Conservation (phyloP, 2,329 filamentous ascomycete genomes). For the Colletotrichum cereale region DNA sequence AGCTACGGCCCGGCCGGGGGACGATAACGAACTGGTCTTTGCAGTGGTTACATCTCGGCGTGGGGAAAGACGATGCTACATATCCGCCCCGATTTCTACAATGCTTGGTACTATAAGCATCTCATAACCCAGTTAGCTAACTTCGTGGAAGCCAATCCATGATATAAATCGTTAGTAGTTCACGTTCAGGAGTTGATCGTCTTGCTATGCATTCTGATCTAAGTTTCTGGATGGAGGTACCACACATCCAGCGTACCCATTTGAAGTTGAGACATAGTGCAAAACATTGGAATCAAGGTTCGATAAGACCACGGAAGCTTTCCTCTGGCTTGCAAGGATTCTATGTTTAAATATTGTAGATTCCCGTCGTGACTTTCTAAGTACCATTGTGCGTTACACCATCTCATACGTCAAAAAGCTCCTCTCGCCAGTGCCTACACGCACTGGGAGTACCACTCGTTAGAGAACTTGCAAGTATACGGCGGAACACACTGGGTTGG, state of each 20-base stretch:
- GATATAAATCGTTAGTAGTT: too few species aligned
- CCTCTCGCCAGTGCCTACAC: constrained; percentile 44
- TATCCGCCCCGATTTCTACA: too few species aligned
- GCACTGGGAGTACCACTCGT: constrained; percentile 59
- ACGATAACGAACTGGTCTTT: background rate
- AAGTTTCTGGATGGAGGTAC: background rate
- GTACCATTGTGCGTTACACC: background rate
- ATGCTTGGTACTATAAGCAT: too few species aligned
- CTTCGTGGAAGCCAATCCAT: too few species aligned
- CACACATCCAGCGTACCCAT: background rate
- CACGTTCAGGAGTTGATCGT: background rate
- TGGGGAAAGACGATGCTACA: background rate
- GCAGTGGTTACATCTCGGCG: background rate
- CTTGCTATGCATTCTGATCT: background rate
- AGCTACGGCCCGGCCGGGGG: background rate
- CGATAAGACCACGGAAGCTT: background rate
- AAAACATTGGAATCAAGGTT: background rate
- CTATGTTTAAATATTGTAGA: too few species aligned
- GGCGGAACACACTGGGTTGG: constrained; percentile 56
- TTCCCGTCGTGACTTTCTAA: background rate
- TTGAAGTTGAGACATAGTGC: too few species aligned
- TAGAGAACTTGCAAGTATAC: constrained; percentile 51
- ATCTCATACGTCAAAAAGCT: background rate
- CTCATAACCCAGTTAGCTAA: too few species aligned
- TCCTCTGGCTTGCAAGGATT: background rate